phyloP scores from a whole-genome alignment of 2,329 filamentous ascomycete species.

The Colletotrichum brevisporum region DNA sequence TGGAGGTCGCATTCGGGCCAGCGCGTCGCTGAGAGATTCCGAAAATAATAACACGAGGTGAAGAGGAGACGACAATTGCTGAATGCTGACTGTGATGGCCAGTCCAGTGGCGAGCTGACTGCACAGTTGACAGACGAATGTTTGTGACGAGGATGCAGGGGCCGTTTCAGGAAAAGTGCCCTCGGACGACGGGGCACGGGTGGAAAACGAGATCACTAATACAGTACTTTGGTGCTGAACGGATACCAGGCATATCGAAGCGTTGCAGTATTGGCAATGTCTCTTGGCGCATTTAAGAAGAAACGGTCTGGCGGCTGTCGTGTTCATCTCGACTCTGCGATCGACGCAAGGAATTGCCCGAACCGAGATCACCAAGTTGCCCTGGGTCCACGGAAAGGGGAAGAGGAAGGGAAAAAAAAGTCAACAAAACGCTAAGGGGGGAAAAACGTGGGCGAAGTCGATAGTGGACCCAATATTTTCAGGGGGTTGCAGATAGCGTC shows the following conservation, averaged over 20 bases:
- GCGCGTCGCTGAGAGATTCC: neutral
- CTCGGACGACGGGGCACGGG: conserved; percentile 25
- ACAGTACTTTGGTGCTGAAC: too few species aligned
- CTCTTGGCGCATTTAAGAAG: conserved; percentile 29
- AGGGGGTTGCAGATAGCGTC: neutral
- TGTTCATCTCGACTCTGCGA: conserved; percentile 34
- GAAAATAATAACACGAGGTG: neutral
- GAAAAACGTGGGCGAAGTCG: conserved; percentile 24
- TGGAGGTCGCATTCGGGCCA: conserved; percentile 5
- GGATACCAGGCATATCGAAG: neutral
- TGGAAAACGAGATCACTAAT: neutral
- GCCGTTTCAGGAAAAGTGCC: conserved; percentile 35
- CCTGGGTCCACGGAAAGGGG: conserved; percentile 1
- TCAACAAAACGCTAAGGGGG: neutral
- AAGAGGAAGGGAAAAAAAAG: conserved; percentile 4
- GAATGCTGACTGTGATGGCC: conserved; percentile 2
- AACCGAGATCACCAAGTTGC: conserved; percentile 14
- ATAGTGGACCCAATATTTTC: conserved; percentile 25
- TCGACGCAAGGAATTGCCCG: conserved; percentile 30
- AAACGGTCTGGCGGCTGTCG: conserved; percentile 33
- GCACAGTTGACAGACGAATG: neutral
- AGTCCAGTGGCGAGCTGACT: too few species aligned
- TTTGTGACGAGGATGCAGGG: conserved; percentile 16
- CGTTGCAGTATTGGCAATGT: neutral
- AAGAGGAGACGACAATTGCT: neutral